Percentiles rank a stretch among this genome's conserved stretches.
Evolutionary conservation across 2,329 filamentous ascomycete species (phyloP).

Genomic region (Microascus cirrosus): DNA sequence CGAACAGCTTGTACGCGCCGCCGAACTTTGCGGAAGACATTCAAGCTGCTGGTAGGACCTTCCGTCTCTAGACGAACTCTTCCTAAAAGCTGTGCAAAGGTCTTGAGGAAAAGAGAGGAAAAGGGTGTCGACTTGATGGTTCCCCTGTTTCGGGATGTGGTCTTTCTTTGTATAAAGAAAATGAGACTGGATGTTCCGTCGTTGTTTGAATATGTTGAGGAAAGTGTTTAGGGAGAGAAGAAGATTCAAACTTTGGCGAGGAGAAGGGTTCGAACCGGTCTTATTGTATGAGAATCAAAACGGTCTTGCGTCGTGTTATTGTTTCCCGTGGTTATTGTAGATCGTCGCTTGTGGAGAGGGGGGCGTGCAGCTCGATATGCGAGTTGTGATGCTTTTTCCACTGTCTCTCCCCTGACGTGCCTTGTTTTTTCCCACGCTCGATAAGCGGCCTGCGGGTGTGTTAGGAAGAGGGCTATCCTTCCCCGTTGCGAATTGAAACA

Average conservation of each 20-base stretch:
- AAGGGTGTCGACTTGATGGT: neutral
- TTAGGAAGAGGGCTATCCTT: neutral
- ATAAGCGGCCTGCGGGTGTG: neutral
- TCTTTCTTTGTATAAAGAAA: neutral
- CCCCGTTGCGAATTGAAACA: neutral
- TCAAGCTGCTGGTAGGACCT: conserved; percentile 28
- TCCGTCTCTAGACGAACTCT: neutral
- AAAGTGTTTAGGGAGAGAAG: neutral
- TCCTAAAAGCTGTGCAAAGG: neutral
- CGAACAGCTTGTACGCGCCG: conserved; percentile 43
- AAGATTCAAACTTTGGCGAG: neutral
- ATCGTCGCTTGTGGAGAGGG: neutral
- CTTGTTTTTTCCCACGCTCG: neutral
- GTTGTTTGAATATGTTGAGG: neutral
- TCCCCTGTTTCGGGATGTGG: neutral
- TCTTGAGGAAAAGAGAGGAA: neutral
- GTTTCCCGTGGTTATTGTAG: neutral
- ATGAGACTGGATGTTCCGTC: neutral
- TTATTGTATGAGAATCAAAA: neutral
- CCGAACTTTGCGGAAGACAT: conserved; percentile 49
- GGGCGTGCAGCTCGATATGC: neutral
- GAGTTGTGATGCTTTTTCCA: neutral
- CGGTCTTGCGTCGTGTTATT: neutral
- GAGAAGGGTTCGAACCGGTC: neutral
- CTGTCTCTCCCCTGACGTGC: neutral